phyloP scores from a whole-genome alignment of 2,329 filamentous ascomycete species.

The Dactylellina leptospora region DNA sequence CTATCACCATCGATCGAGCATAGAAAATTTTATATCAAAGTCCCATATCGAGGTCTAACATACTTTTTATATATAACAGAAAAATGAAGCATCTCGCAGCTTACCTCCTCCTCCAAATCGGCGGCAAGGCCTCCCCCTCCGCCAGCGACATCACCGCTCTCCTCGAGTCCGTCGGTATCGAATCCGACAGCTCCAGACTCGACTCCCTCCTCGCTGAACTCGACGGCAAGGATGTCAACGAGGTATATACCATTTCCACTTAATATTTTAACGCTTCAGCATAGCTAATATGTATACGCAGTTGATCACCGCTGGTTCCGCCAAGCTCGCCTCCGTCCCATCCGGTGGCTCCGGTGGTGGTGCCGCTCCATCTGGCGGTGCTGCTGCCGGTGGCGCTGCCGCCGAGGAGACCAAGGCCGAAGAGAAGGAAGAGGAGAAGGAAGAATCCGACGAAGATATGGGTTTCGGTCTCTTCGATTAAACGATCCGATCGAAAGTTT shows the following conservation, averaged over 20 bases:
- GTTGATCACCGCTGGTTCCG: constrained; percentile 88
- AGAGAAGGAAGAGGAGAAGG: constrained; percentile 82
- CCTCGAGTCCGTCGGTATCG: constrained; percentile 91
- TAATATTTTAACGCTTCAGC: constrained; percentile 61
- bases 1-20: constrained; percentile 1
- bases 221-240: constrained; percentile 88
- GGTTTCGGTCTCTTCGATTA: constrained; percentile 70
- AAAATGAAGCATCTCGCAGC: constrained; percentile 99
- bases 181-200: constrained; percentile 88
- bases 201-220: constrained; percentile 88
- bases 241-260: constrained; percentile 61
- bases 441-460: constrained; percentile 80
- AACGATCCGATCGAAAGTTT: constrained; percentile 11
- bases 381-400: constrained; percentile 71
- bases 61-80: constrained; percentile 53
- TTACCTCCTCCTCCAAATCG: constrained; percentile 95
- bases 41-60: constrained; percentile 9
- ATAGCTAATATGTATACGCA: constrained; percentile 60
- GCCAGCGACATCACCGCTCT: constrained; percentile 86
- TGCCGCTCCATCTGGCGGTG: constrained; percentile 73
- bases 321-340: constrained; percentile 97
- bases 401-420: constrained; percentile 66
- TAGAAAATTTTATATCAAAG: constrained; percentile 1
- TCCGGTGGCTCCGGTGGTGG: constrained; percentile 82
- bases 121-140: constrained; percentile 88